These are phyloP conservation scores for Nothophytophthora sp. DNA, from an alignment of 352 stramenopile genomes.

Conservation along the genomic window DNA sequence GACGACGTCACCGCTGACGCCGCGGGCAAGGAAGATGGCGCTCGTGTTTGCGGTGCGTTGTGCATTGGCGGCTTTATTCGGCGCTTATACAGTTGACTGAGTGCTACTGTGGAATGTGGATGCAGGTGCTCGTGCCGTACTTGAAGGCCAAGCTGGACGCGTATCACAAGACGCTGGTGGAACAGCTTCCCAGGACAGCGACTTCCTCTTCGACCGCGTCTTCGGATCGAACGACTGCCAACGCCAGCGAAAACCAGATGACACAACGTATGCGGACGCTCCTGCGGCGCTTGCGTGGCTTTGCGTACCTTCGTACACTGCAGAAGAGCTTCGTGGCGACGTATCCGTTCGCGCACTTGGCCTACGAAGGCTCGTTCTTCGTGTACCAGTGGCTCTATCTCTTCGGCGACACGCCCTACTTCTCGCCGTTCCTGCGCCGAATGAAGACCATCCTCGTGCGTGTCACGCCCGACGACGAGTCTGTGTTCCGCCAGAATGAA, in stretches of 20 bases:
- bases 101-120: background rate
- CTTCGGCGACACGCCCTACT: slow-evolving; percentile 83
- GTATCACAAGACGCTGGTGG: slow-evolving; percentile 49
- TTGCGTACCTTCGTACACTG: slow-evolving; percentile 48
- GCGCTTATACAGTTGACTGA: background rate
- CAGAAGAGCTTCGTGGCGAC: slow-evolving; percentile 62
- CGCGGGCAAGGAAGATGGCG: slow-evolving; percentile 43
- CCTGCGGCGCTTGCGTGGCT: slow-evolving; percentile 41
- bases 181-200: slow-evolving; percentile 27
- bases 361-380: slow-evolving; percentile 82
- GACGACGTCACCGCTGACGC: slow-evolving; percentile 43
- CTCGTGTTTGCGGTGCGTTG: slow-evolving; percentile 60
- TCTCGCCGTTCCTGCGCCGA: slow-evolving; percentile 71
- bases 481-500: slow-evolving; percentile 56
- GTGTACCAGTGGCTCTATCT: slow-evolving; percentile 88
- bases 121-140: slow-evolving; percentile 72
- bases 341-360: slow-evolving; percentile 82
- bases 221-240: background rate
- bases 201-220: background rate
- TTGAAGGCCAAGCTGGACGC: slow-evolving; percentile 78
- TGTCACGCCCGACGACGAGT: slow-evolving; percentile 70
- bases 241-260: background rate
- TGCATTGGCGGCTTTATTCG: background rate
- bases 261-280: slow-evolving; percentile 35
- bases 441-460: slow-evolving; percentile 80